Percentiles rank a stretch among this genome's conserved stretches.
Evolutionary conservation across 2,329 filamentous ascomycete genomes (phyloP).

Genomic region (Clathrospora elynae): DNA sequence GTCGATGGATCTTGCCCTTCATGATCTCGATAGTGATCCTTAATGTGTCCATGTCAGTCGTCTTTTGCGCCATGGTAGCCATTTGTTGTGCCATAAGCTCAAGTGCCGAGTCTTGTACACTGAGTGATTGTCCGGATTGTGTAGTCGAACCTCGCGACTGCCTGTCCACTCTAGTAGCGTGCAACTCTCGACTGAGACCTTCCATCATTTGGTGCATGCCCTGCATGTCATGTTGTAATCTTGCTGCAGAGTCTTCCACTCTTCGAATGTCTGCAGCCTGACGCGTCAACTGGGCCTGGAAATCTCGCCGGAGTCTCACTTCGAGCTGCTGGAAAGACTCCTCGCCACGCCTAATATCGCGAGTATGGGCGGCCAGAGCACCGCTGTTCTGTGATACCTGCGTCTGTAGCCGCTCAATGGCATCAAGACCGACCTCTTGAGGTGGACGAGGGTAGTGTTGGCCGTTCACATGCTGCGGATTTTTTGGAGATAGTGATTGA

Average conservation of each 20-base stretch:
- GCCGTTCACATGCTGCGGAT: conserved; percentile 30
- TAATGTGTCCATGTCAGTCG: conserved; percentile 54
- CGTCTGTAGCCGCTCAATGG: conserved; percentile 54
- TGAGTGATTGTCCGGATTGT: conserved; percentile 10
- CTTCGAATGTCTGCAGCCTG: conserved; percentile 44
- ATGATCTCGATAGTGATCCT: conserved; percentile 56
- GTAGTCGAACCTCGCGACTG: conserved; percentile 4
- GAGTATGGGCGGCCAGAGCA: conserved; percentile 40
- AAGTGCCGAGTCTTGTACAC: conserved; percentile 47
- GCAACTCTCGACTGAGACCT: conserved; percentile 45
- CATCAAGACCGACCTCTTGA: conserved; percentile 45
- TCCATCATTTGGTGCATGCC: conserved; percentile 47
- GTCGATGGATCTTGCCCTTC: conserved; percentile 52
- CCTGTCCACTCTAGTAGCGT: conserved; percentile 27
- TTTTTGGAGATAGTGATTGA: conserved; percentile 19
- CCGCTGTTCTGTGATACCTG: conserved; percentile 55
- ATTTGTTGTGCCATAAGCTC: conserved; percentile 54
- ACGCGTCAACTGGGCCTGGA: conserved; percentile 35
- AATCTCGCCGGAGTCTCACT: conserved; percentile 48
- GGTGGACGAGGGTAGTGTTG: conserved; percentile 38
- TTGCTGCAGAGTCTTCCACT: conserved; percentile 48
- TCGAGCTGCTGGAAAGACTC: conserved; percentile 37
- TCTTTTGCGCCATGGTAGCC: conserved; percentile 49
- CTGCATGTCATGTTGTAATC: conserved; percentile 51
- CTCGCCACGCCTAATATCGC: conserved; percentile 39